Percentiles rank a stretch among this genome's conserved stretches.
Conservation (phyloP, 1,284 basidiomycete species). For the Microbotryum violaceum region DNA sequence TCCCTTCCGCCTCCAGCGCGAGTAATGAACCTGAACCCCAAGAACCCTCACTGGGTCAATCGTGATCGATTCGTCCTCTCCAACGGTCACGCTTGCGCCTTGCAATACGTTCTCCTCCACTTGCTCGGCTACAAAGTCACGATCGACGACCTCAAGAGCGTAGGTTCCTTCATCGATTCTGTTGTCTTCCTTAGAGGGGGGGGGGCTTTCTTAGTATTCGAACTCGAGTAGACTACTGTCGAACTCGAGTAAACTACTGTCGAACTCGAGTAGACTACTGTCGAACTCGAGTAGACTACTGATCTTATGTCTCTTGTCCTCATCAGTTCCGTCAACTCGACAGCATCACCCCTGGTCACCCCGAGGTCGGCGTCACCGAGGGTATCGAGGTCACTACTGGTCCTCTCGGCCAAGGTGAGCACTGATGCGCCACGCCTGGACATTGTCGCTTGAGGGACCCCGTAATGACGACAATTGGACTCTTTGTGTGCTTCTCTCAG, state of each 20-base stretch:
- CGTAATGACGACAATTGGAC: neutral
- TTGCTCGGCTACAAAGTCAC: slow-evolving; percentile 75
- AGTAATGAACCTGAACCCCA: slow-evolving; percentile 57
- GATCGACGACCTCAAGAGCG: slow-evolving; percentile 73
- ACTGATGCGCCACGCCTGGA: neutral
- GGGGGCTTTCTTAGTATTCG: neutral
- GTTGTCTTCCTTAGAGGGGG: neutral
- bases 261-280: no score
- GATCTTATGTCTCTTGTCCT: neutral
- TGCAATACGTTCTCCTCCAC: slow-evolving; percentile 72
- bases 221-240: neutral
- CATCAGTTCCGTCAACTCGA: slow-evolving; percentile 55
- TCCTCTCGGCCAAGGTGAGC: slow-evolving; percentile 75
- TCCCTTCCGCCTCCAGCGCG: slow-evolving; percentile 28
- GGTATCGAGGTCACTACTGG: slow-evolving; percentile 95
- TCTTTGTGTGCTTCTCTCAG: slow-evolving; percentile 19
- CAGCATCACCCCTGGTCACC: slow-evolving; percentile 70
- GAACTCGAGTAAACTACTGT: no score
- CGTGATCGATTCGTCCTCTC: slow-evolving; percentile 82
- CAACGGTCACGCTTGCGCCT: slow-evolving; percentile 54
- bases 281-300: neutral
- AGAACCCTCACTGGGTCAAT: slow-evolving; percentile 84
- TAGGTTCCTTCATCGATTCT: slow-evolving; percentile 46
- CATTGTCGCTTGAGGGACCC: neutral
- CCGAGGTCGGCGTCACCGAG: slow-evolving; percentile 73